Evolutionary conservation across 2,329 filamentous ascomycete species (phyloP), one percentile per base, ranked within the genome.

Genomic region (Fusarium chuoi): DNA sequence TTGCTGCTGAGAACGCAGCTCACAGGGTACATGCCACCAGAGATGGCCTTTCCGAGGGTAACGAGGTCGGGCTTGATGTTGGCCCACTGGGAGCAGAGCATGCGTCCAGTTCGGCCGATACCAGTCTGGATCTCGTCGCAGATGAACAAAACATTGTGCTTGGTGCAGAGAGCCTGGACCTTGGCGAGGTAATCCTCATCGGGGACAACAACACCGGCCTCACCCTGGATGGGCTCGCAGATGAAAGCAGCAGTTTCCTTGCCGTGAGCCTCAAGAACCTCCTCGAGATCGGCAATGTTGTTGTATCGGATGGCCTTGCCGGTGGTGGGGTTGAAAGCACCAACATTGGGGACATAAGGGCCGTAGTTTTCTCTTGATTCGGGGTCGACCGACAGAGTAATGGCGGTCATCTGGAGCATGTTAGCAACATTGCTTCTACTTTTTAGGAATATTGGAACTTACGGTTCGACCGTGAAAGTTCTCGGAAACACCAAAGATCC

Each of bases 111-210:
- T 73, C 96, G 92, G 62, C 95, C 96, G 81, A 99, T 98, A 75
- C 96, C 96, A 10, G 96, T 99, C 85, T 99, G 96, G 79, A 99
- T 98, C 88, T 99, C 96, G 82, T 99, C 96, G 83, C 94, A 97
- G 83, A 99, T 98, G 81, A 99, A 86, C 54, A 99, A 90, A 44
- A 97, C 95, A 74, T 98, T 98, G 88, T 98, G 91, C 88, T 97
- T 93, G 84, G 94, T 94, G 87, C 96, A 99, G 30, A 98, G 91
- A 30, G 89, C 93, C 63, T 94, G 90, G 51, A 95, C 94, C 79
- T 92, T 90, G 76, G 87, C 84, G 39, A 99, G 90, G 84, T 99
- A 99, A 83, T 57, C 72, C 39, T 75, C 94, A 75, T 96, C 93
- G 11, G 96, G 96, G 15, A 98, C 96, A 18, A 98, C 94, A 54